Conservation (phyloP, 768 basidiomycete species). For the Peribolospora baueri region DNA sequence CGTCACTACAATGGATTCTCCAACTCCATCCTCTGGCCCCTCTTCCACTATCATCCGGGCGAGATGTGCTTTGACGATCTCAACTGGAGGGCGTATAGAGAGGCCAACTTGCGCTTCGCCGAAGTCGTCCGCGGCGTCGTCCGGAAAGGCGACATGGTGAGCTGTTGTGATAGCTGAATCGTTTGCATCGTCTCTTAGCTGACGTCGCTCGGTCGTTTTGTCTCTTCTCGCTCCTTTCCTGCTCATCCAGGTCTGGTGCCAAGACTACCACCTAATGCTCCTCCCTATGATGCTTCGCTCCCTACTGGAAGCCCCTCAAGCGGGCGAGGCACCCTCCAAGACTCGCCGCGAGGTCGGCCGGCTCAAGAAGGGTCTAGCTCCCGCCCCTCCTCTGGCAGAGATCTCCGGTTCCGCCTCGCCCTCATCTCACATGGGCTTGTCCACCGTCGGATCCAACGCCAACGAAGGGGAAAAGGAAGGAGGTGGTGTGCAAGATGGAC, state of each 20-base stretch:
- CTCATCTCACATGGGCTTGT: not conserved
- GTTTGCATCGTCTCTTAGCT: not conserved
- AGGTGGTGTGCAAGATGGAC: constrained; percentile 12
- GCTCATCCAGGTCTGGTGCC: not conserved
- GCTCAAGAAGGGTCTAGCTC: constrained; percentile 41
- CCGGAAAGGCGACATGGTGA: constrained; percentile 74
- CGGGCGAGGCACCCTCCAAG: constrained; percentile 27
- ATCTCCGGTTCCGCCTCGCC: too few species aligned
- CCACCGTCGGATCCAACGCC: not conserved
- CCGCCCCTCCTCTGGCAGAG: not conserved
- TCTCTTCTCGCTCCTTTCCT: not conserved
- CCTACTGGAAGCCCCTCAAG: constrained; percentile 35
- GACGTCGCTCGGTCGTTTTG: not conserved
- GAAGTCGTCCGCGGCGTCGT: constrained; percentile 60
- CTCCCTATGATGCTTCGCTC: constrained; percentile 83
- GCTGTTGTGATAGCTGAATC: not conserved
- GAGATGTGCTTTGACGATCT: constrained; percentile 99
- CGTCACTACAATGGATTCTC: constrained; percentile 96
- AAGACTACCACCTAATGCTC: constrained; percentile 86
- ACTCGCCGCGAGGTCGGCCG: constrained; percentile 37
- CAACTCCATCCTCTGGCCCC: constrained; percentile 96
- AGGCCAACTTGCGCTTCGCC: constrained; percentile 85
- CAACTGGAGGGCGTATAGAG: constrained; percentile 92
- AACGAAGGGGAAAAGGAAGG: constrained; percentile 9
- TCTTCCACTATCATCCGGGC: constrained; percentile 95